Evolutionary conservation across 75 land plant genomes (phyloP), one percentile per base, ranked within the genome.

Genomic region (Adiantum capillusveneris): DNA sequence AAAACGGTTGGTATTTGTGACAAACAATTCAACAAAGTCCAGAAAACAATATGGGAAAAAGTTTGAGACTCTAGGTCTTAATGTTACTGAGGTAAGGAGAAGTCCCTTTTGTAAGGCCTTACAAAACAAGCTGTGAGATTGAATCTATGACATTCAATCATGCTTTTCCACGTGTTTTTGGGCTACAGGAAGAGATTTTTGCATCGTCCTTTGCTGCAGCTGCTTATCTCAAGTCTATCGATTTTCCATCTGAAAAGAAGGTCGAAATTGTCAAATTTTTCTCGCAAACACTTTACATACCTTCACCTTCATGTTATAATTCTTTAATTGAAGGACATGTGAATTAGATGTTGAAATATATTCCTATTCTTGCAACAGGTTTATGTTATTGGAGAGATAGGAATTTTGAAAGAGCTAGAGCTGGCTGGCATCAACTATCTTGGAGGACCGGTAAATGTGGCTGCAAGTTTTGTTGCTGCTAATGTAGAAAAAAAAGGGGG

Each of bases 191-290:
- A 61, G 99, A 95, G 60, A 95, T 90, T 12, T 95, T 95, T 78
- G 88, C 99, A 11, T 95, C 99, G 16, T 95, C 99, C 41, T 95
- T 95, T 78, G 99, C 99, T 74, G 99, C 97, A 60, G 96, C 99
- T 69, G 99, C 96, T 1, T 95, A 95, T 60, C 65, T 95, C 58
- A 75, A 80, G 78, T 95, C 99, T 0, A 84, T 95, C 49, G 60
- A 90, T 59, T 90, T 95, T 56, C 96, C 99, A 24, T 72, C 77
- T 54, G 90, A 90, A 28, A 95, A 95, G 55, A 95, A 95, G 83
- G 99, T 90, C 57, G 2, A 46, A 9, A 25, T 7, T 21, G 34
- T 12, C 17, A 17, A 46, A 2, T 20, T 46, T n/a, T 39, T 17
- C 17, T 20, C 3, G 2, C 49, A 46, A 6, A 17, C 14, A 46